Conservation (phyloP, 805 yeast species). For the Brettanomyces bruxellensis region DNA sequence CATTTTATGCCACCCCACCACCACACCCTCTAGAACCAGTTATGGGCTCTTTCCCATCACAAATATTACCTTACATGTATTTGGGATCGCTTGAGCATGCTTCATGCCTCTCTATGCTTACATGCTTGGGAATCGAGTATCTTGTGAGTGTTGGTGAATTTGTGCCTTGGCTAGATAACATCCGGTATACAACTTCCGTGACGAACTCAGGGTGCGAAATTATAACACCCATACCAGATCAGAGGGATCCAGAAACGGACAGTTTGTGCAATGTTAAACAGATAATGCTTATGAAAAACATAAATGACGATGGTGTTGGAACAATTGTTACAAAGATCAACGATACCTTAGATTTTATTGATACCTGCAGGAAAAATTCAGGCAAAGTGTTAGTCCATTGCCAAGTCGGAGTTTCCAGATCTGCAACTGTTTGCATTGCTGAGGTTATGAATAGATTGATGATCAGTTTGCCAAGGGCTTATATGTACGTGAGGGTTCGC, state of each 20-base stretch:
- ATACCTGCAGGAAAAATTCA: constrained; percentile 34
- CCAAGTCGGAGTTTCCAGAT: constrained; percentile 90
- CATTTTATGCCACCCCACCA: not conserved
- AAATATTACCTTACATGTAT: constrained; percentile 74
- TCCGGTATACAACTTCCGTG: constrained; percentile 9
- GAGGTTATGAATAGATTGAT: constrained; percentile 78
- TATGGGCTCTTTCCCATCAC: constrained; percentile 71
- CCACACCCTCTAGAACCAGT: constrained; percentile 25
- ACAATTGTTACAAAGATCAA: constrained; percentile 55
- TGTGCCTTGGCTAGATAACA: constrained; percentile 47
- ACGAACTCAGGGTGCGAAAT: constrained; percentile 24
- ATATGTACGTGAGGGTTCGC: constrained; percentile 80
- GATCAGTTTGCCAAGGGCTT: constrained; percentile 67
- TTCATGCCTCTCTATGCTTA: constrained; percentile 52
- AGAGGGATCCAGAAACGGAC: constrained; percentile 7
- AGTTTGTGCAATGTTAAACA: constrained; percentile 29
- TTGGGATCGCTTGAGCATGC: constrained; percentile 84
- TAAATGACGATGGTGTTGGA: constrained; percentile 90
- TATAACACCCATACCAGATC: constrained; percentile 13
- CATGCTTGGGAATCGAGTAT: constrained; percentile 57
- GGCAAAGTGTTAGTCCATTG: constrained; percentile 76
- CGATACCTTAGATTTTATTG: constrained; percentile 57
- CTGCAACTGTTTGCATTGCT: constrained; percentile 93
- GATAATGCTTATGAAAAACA: constrained; percentile 56
- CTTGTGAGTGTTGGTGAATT: constrained; percentile 84